Evolutionary conservation across 208 protist species (phyloP).

Genomic region (Crithidia mellificae): DNA sequence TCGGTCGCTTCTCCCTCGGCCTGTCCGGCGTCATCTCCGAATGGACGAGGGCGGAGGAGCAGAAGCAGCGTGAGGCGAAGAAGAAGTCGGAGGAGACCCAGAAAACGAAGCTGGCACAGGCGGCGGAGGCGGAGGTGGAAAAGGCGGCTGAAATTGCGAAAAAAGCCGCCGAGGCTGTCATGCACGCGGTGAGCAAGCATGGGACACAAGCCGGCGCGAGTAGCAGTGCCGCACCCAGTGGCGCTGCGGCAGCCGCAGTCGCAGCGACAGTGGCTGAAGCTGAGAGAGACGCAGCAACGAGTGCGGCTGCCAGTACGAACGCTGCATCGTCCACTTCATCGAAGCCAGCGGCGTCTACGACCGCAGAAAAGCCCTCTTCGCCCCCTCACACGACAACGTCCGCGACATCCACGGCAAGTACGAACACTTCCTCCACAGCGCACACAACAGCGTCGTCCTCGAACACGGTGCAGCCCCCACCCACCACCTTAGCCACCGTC

Average conservation of each 20-base stretch:
- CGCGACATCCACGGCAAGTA: not conserved
- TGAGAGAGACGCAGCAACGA: no score
- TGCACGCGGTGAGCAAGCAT: conserved; percentile 13
- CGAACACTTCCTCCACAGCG: no score
- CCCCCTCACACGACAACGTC: not conserved
- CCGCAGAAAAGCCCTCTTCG: not conserved
- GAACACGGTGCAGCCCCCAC: not conserved
- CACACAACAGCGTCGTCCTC: no score
- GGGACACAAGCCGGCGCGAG: not conserved
- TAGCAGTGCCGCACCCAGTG: not conserved
- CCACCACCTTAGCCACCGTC: conserved; percentile 34
- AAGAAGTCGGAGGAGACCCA: conserved; percentile 29
- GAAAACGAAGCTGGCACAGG: conserved; percentile 25
- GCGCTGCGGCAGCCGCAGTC: conserved; percentile 10
- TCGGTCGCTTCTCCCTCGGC: conserved; percentile 79
- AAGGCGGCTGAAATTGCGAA: conserved; percentile 20
- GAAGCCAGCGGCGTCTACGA: not conserved
- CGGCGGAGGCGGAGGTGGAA: conserved; percentile 20
- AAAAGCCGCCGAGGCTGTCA: conserved; percentile 19
- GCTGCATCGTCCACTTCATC: no score
- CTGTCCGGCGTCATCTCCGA: conserved; percentile 69
- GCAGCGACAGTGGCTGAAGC: not conserved
- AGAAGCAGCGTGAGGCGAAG: conserved; percentile 33
- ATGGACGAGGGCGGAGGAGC: conserved; percentile 56
- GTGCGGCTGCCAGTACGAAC: no score